Conservation (phyloP, 495 filamentous ascomycete genomes). For the Aspergillus kassunensis region DNA sequence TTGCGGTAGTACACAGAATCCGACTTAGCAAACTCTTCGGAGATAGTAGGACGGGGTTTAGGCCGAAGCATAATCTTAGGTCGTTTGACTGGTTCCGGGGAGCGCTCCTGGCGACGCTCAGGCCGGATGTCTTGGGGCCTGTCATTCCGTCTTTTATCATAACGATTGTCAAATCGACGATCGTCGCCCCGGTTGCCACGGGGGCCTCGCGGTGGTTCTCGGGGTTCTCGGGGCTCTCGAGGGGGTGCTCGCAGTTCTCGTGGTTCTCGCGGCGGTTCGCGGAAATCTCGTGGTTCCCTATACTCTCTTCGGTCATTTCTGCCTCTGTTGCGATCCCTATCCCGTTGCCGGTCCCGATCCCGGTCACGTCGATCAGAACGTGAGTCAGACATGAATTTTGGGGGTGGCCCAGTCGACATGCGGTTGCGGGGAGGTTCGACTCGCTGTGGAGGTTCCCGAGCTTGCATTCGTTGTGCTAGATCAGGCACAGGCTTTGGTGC, state of each 20-base stretch:
- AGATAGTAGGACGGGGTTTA: slow-evolving; percentile 67
- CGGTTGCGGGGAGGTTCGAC: slow-evolving; percentile 37
- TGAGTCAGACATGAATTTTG: slow-evolving; percentile 41
- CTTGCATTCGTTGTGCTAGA: slow-evolving; percentile 65
- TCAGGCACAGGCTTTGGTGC: slow-evolving; percentile 66
- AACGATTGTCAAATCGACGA: slow-evolving; percentile 35
- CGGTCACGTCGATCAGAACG: slow-evolving; percentile 40
- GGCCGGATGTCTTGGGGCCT: slow-evolving; percentile 32
- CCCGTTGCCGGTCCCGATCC: slow-evolving; percentile 41
- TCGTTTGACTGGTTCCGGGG: slow-evolving; percentile 52
- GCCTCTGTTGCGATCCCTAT: slow-evolving; percentile 39
- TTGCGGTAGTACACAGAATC: slow-evolving; percentile 89
- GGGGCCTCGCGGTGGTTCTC: slow-evolving; percentile 33
- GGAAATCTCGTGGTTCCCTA: slow-evolving; percentile 47
- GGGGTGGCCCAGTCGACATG: slow-evolving; percentile 35
- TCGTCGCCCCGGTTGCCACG: slow-evolving; percentile 45
- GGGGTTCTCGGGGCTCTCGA: background rate
- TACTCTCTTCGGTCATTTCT: slow-evolving; percentile 34
- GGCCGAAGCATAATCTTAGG: slow-evolving; percentile 65
- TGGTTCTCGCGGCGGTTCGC: slow-evolving; percentile 27
- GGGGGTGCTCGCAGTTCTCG: slow-evolving; percentile 30
- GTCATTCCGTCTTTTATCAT: slow-evolving; percentile 35
- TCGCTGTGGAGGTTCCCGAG: slow-evolving; percentile 42
- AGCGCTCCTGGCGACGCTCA: slow-evolving; percentile 39
- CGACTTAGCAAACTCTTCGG: slow-evolving; percentile 66